Evolutionary conservation across 2,329 filamentous ascomycete genomes (phyloP), one percentile per base, ranked within the genome.

Genomic region (Nemania serpens): DNA sequence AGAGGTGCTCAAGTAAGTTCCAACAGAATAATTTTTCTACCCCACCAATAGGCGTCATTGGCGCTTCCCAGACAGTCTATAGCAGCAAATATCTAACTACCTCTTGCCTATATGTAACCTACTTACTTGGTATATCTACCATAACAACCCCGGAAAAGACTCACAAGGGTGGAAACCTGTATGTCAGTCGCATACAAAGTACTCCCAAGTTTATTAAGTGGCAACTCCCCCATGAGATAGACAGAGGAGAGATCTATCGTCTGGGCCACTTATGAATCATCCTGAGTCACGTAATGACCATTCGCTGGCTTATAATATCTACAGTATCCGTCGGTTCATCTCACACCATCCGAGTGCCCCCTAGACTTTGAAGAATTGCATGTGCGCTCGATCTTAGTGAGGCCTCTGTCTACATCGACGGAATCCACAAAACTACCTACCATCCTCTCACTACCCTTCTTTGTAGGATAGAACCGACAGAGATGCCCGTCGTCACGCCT

Each of bases 401-500:
- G 33, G 41, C 48, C 12, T 29, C 4, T 29, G 7, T 7, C 22
- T 10, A 41, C 37, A 20, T n/a, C 36, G 36, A 37, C 41, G 52
- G 37, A 17, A 42, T 34, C 43, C 33, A 12, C 50, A 53, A 25
- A 50, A 57, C 25, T 7, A 29, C 25, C 25, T 22, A n/a, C 55
- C 66, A 22, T 36, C 37, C 33, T 43, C 11, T 46, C 43, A 11
- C 11, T 10, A 39, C 11, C 36, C 36, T 39, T 13, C 15, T 39
- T 47, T 15, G 55, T 33, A n/a, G 39, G 5, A 43, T 22, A 59
- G 20, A 54, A 15, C 29, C 54, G 13, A 36, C 47, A 59, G 52
- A 29, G 61, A 99, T 99, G 95, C 94, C 95, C 67, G 88, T 97
- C 68, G 92, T 99, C 68, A 90, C 87, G 66, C 88, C 93, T 66